Evolutionary conservation across 306 rosid species (phyloP).

Genomic region (Quercus engelmannii): DNA sequence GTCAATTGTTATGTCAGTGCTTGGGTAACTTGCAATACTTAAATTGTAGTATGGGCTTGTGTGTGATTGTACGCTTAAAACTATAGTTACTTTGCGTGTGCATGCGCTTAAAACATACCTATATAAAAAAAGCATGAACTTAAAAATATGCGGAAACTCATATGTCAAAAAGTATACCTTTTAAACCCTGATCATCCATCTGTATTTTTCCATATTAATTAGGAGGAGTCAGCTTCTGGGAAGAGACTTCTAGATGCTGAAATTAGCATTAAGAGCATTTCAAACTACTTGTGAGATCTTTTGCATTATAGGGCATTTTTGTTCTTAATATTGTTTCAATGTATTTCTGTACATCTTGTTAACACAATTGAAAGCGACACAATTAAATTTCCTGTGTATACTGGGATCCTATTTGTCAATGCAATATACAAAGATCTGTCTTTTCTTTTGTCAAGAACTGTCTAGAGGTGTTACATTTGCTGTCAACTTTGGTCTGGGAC

Average conservation of each 20-base stretch:
- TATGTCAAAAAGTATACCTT: background rate
- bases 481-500: background rate
- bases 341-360: no score
- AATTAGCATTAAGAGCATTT: background rate
- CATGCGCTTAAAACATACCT: background rate
- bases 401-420: background rate
- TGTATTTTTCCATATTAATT: background rate
- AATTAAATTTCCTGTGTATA: background rate
- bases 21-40: background rate
- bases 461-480: background rate
- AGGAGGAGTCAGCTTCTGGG: background rate
- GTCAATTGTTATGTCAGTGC: conserved; percentile 1
- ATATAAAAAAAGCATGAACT: background rate
- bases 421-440: background rate
- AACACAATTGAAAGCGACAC: background rate
- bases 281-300: background rate
- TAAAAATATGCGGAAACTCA: background rate
- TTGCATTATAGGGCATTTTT: background rate
- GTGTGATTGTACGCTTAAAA: background rate
- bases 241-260: background rate
- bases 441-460: background rate
- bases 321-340: background rate
- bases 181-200: background rate
- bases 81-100: background rate
- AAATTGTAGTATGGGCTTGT: background rate